Evolutionary conservation across 768 basidiomycete genomes (phyloP).

Genomic region (Panaeolus papilionaceus): DNA sequence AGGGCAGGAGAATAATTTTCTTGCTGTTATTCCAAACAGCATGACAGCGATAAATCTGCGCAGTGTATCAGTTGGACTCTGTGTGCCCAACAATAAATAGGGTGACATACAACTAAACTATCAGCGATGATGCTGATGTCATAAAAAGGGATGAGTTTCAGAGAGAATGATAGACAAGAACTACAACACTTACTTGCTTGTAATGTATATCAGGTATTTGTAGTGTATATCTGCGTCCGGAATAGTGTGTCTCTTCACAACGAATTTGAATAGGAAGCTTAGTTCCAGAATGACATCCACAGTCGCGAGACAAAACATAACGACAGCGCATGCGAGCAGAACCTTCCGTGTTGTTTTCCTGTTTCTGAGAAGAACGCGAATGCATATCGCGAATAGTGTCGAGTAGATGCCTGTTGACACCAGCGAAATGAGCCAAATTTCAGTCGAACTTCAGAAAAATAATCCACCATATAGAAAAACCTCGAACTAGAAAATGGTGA

Average conservation of each 20-base stretch:
- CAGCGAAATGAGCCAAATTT: neutral
- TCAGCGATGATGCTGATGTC: constrained; percentile 35
- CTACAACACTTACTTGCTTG: constrained; percentile 36
- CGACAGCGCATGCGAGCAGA: constrained; percentile 33
- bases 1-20: constrained; percentile 34
- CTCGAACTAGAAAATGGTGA: constrained; percentile 26
- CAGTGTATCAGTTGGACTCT: neutral
- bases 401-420: constrained; percentile 33
- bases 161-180: neutral
- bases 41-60: constrained; percentile 41
- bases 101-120: constrained; percentile 33
- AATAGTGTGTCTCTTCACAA: constrained; percentile 32
- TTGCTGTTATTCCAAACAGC: constrained; percentile 38
- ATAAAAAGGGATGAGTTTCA: neutral
- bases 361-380: constrained; percentile 34
- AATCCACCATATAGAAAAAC: constrained; percentile 34
- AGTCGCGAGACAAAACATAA: constrained; percentile 36
- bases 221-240: constrained; percentile 34
- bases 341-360: constrained; percentile 31
- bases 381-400: constrained; percentile 36
- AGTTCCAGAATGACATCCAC: constrained; percentile 38
- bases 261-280: constrained; percentile 34
- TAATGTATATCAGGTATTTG: constrained; percentile 38
- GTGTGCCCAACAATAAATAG: neutral
- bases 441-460: neutral